Percentiles rank a stretch among this genome's conserved stretches.
Evolutionary conservation across 208 protist species (phyloP).

Genomic region (Crithidia acanthocephali): DNA sequence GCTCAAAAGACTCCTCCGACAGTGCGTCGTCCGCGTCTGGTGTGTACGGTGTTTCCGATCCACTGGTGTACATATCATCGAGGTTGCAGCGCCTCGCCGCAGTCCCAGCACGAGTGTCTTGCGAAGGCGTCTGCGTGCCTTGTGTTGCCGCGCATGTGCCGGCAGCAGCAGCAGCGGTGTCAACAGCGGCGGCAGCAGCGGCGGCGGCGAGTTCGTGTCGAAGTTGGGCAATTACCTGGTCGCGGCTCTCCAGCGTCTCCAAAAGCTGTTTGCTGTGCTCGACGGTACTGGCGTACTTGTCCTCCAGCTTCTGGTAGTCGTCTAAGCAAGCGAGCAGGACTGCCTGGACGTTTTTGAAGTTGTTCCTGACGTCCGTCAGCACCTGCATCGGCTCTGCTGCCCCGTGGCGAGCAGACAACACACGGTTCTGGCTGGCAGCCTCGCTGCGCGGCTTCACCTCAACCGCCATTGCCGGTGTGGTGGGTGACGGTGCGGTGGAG

Average conservation of each 20-base stretch:
- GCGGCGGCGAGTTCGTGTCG: conserved; percentile 14
- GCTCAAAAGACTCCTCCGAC: background rate
- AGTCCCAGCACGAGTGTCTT: background rate
- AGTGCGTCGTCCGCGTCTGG: background rate
- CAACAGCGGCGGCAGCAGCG: background rate
- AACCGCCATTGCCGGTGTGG: background rate
- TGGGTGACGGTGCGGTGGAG: background rate
- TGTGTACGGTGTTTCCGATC: background rate
- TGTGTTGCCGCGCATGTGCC: background rate
- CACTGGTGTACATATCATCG: conserved; percentile 2
- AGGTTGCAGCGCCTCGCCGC: background rate
- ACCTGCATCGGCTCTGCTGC: conserved; percentile 11
- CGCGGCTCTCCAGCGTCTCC: conserved; percentile 24
- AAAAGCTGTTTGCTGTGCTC: conserved; percentile 34
- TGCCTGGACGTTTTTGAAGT: conserved; percentile 30
- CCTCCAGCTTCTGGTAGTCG: conserved; percentile 36
- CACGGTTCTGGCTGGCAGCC: background rate
- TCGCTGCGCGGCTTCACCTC: conserved; percentile 8
- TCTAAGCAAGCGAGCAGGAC: conserved; percentile 32
- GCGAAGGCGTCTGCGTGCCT: no score
- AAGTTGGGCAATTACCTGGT: conserved; percentile 24
- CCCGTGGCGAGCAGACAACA: background rate
- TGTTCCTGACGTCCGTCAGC: conserved; percentile 29
- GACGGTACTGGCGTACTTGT: conserved; percentile 36
- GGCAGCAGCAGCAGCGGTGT: no score